A percentile compares a stretch with the other conserved stretches of the same genome.
These are phyloP conservation scores for Syzygium jambos DNA, from an alignment of 345 rosid species.

Conservation along the genomic window DNA sequence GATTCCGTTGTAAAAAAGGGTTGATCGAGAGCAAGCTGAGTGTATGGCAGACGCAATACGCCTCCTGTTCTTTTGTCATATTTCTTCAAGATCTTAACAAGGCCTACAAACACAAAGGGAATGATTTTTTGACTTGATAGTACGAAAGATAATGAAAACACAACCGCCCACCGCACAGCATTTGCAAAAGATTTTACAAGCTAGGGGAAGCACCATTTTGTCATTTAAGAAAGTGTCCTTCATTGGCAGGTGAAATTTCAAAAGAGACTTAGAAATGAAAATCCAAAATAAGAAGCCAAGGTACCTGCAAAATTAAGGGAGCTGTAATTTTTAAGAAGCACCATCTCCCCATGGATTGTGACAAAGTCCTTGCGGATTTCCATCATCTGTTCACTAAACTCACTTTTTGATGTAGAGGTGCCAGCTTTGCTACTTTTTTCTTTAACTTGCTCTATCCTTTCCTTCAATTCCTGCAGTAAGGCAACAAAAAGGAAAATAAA, in stretches of 20 bases:
- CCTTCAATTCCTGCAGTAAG: slow-evolving; percentile 65
- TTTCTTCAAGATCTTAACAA: slow-evolving; percentile 83
- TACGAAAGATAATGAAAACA: not conserved
- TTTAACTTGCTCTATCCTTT: slow-evolving; percentile 55
- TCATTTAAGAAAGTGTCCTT: not conserved
- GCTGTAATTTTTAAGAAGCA: slow-evolving; percentile 84
- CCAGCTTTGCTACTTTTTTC: slow-evolving; percentile 46
- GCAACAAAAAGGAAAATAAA: not conserved
- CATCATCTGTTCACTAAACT: slow-evolving; percentile 89
- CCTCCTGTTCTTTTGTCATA: slow-evolving; percentile 89
- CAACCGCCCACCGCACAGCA: too few species aligned
- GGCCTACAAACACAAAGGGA: slow-evolving; percentile 25
- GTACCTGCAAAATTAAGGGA: slow-evolving; percentile 89
- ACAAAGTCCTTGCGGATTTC: slow-evolving; percentile 85
- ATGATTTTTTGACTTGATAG: not conserved
- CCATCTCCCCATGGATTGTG: slow-evolving; percentile 92
- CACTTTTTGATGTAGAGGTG: slow-evolving; percentile 46
- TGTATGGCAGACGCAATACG: slow-evolving; percentile 64
- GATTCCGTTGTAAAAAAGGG: slow-evolving; percentile 85
- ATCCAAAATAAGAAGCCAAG: not conserved
- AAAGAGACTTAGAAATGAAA: not conserved
- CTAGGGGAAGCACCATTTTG: not conserved
- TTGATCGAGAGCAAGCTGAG: slow-evolving; percentile 69
- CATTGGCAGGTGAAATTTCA: not conserved
- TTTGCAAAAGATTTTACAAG: not conserved